A percentile compares a stretch with the other conserved stretches of the same genome.
Conservation (phyloP, 441 rosid genomes). For the Populus hybrid region DNA sequence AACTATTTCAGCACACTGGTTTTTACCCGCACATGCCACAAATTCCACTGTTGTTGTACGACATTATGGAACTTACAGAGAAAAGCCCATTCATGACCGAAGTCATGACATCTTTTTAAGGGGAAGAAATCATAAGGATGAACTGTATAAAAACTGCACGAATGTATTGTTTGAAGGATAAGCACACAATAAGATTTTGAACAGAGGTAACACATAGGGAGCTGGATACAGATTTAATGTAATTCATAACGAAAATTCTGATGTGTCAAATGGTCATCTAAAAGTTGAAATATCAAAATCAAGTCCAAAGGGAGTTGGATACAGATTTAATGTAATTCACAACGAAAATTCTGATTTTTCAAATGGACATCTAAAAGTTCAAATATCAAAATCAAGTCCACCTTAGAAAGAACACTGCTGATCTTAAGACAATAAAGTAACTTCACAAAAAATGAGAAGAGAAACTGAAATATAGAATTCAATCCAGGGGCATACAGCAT, state of each 20-base stretch:
- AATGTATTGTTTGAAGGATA: neutral
- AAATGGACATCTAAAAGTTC: neutral
- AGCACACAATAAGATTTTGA: neutral
- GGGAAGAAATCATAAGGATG: neutral
- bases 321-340: neutral
- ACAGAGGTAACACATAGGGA: neutral
- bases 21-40: neutral
- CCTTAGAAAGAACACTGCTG: neutral
- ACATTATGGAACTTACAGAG: neutral
- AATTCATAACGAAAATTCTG: neutral
- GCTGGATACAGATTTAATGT: neutral
- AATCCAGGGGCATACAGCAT: constrained; percentile 57
- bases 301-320: neutral
- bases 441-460: neutral
- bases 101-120: neutral
- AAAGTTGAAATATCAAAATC: neutral
- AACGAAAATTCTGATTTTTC: neutral
- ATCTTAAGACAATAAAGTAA: neutral
- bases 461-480: neutral
- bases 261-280: neutral
- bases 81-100: neutral
- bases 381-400: neutral
- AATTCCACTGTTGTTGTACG: neutral
- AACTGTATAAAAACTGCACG: neutral
- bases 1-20: neutral